These are phyloP conservation scores for Exophiala sp. DNA, from an alignment of 2,329 filamentous ascomycete species.

Conservation along the genomic window DNA sequence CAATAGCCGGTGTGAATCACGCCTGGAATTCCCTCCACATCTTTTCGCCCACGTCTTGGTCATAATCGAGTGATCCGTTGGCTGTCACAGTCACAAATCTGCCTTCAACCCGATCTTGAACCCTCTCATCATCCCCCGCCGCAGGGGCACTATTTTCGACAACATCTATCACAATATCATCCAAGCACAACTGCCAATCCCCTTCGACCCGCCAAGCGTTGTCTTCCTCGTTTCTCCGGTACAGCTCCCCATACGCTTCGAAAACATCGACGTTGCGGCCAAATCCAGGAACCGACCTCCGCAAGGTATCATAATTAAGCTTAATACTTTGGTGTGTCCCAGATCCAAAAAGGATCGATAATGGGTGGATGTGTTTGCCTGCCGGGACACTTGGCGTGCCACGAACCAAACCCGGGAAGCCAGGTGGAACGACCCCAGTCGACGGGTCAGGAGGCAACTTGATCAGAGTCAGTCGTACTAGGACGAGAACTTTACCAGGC, in stretches of 20 bases:
- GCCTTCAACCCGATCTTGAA: no score
- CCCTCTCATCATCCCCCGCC: no score
- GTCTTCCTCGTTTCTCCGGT: background rate
- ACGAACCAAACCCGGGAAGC: background rate
- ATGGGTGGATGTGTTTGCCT: background rate
- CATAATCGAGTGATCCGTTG: no score
- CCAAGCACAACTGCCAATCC: constrained; percentile 10
- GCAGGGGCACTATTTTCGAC: background rate
- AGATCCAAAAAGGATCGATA: constrained; percentile 1
- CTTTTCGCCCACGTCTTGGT: no score
- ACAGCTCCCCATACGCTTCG: constrained; percentile 3
- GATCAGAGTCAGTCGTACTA: background rate
- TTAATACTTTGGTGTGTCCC: background rate
- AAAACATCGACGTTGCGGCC: constrained; percentile 1
- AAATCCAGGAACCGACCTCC: background rate
- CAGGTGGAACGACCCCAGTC: background rate
- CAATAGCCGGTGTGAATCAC: no score
- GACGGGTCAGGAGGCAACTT: constrained; percentile 4
- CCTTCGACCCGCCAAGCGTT: background rate
- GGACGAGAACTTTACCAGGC: background rate
- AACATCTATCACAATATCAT: constrained; percentile 5
- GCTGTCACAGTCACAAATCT: no score
- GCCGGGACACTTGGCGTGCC: background rate
- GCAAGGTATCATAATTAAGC: background rate
- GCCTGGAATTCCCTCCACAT: no score